Evolutionary conservation across 352 stramenopile genomes (phyloP).

Genomic region (Pythium phragmiticola): DNA sequence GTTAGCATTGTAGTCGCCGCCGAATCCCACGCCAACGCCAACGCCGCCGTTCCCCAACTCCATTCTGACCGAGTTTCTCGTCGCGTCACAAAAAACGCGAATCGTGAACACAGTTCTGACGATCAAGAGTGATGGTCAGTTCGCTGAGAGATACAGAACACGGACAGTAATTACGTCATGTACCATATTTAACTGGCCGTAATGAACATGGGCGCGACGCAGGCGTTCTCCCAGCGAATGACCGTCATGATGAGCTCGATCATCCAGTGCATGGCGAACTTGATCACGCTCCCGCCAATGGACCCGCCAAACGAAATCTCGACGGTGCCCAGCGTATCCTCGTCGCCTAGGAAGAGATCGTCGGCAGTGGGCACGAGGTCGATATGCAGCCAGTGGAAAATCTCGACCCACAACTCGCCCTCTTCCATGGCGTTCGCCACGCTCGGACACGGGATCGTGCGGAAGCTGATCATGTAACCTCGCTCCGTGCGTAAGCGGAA

Average conservation of each 20-base stretch:
- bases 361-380: constrained; percentile 29
- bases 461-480: constrained; percentile 68
- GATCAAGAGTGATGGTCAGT: constrained; percentile 12
- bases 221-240: constrained; percentile 64
- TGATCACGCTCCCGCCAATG: constrained; percentile 48
- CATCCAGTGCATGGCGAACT: constrained; percentile 72
- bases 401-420: constrained; percentile 55
- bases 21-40: background rate
- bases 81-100: too few species aligned
- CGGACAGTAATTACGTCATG: background rate
- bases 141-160: background rate
- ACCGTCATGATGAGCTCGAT: constrained; percentile 77
- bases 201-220: constrained; percentile 53
- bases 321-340: constrained; percentile 13
- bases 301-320: constrained; percentile 60
- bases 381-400: constrained; percentile 68
- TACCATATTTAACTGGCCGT: background rate
- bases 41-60: background rate
- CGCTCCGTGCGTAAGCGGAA: constrained; percentile 53
- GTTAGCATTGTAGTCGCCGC: background rate
- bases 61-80: too few species aligned
- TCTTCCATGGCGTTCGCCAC: constrained; percentile 51
- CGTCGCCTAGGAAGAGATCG: background rate
- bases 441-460: constrained; percentile 48
- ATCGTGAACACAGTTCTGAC: too few species aligned